Evolutionary conservation across 1,284 basidiomycete genomes (phyloP), one percentile per base, ranked within the genome.

Genomic region (Erythrobasidium hasegawianum): DNA sequence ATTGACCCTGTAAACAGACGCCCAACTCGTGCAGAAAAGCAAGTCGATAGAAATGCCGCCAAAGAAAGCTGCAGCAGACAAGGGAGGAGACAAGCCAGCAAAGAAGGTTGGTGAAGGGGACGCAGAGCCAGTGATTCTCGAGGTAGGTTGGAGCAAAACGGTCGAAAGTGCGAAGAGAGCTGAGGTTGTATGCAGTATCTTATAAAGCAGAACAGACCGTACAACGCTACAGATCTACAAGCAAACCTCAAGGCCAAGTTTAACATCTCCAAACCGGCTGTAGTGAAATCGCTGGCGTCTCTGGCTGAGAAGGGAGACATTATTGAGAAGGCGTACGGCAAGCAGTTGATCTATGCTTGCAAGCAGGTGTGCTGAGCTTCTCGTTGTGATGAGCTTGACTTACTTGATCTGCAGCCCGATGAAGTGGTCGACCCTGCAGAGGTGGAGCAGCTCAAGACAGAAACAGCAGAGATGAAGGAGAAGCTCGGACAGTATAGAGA

Each of bases 181-280:
- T n/a, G n/a, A n/a, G n/a, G n/a, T n/a, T n/a, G n/a, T n/a, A 4
- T 53, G 11, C 56, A 65, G 62, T 65, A 65, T 53, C 62, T 65
- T 13, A 58, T 38, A 55, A 65, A 65, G 62, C 62, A 65, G 49
- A 65, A 65, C 49, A 49, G 62, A 33, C 62, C 62, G n/a, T 65
- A 65, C 56, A 65, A 65, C 33, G 62, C 62, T 11, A 65, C 62
- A 24, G 62, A 65, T 33, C 56, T 65, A 24, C 62, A 65, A 53
- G 62, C 62, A 20, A 65, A 65, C 54, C 62, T 65, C 41, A 65
- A 65, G 50, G 18, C 55, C 26, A 65, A 65, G 33, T 38, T 49
- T 55, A 65, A 65, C 47, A 57, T 65, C 13, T 57, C 55, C 14
- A 65, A 65, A 24, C 56, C 62, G 18, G 56, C 62, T 26, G 62